Percentiles rank a stretch among this genome's conserved stretches.
These are phyloP conservation scores for Suillus americanus DNA, from an alignment of 768 basidiomycete genomes.

Conservation along the genomic window DNA sequence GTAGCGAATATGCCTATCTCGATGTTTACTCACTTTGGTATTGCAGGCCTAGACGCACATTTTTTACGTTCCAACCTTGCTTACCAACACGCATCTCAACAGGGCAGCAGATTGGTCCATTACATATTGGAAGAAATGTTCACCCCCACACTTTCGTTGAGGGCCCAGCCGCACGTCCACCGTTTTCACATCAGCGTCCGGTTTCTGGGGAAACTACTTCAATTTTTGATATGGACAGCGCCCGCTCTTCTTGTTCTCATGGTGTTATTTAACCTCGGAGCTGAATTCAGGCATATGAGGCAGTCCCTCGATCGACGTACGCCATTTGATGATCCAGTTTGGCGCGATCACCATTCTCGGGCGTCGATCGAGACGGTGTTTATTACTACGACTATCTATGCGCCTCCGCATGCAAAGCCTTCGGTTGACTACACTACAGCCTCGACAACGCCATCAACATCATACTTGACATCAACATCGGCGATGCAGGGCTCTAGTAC, in stretches of 20 bases:
- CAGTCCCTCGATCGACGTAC: slow-evolving; percentile 24
- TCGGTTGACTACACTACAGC: not conserved
- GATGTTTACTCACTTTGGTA: slow-evolving; percentile 9
- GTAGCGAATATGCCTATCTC: not conserved
- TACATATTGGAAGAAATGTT: slow-evolving; percentile 59
- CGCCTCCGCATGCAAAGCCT: slow-evolving; percentile 11
- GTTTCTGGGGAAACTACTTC: slow-evolving; percentile 15
- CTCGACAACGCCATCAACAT: slow-evolving; percentile 6
- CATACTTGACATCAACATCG: slow-evolving; percentile 11
- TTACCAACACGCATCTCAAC: slow-evolving; percentile 42
- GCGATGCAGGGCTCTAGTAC: slow-evolving; percentile 11
- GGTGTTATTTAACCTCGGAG: slow-evolving; percentile 24
- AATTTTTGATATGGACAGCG: slow-evolving; percentile 15
- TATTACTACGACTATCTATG: slow-evolving; percentile 28
- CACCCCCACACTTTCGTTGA: slow-evolving; percentile 51
- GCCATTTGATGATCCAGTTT: slow-evolving; percentile 10
- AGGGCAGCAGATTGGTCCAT: slow-evolving; percentile 52
- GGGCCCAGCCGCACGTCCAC: slow-evolving; percentile 11
- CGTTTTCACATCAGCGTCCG: slow-evolving; percentile 7
- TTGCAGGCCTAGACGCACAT: slow-evolving; percentile 41
- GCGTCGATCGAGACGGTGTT: slow-evolving; percentile 25
- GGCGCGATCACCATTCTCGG: slow-evolving; percentile 4
- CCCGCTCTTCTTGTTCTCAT: slow-evolving; percentile 18
- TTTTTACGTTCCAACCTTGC: slow-evolving; percentile 56
- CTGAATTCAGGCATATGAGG: slow-evolving; percentile 26